Evolutionary conservation across 2,329 filamentous ascomycete genomes (phyloP).

Genomic region (Dactylellina drechsleri): DNA sequence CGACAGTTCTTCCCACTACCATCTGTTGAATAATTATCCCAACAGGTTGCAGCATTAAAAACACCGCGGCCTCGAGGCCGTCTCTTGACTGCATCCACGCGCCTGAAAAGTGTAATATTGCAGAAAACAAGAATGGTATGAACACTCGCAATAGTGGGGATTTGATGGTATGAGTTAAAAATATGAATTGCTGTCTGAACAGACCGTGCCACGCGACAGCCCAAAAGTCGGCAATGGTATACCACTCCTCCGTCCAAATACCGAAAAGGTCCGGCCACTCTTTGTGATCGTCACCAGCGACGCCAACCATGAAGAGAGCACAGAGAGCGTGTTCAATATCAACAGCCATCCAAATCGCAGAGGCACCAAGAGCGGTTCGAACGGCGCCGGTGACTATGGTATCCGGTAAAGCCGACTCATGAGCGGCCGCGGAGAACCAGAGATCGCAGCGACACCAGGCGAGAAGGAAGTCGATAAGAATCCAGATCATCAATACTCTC

Average conservation of each 20-base stretch:
- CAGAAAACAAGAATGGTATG: conserved; percentile 46
- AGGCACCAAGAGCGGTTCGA: conserved; percentile 29
- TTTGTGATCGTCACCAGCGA: conserved; percentile 32
- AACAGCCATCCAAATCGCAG: conserved; percentile 48
- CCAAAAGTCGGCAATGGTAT: conserved; percentile 50
- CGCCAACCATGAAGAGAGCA: conserved; percentile 24
- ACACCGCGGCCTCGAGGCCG: conserved; percentile 19
- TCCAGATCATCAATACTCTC: conserved; percentile 31
- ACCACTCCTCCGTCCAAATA: conserved; percentile 49
- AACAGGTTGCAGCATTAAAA: conserved; percentile 35
- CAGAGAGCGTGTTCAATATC: conserved; percentile 29
- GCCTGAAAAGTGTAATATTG: conserved; percentile 40
- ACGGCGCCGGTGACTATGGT: conserved; percentile 7
- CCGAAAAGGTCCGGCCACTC: conserved; percentile 50
- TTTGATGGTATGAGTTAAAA: conserved; percentile 33
- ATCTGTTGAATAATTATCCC: conserved; percentile 36
- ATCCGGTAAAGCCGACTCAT: conserved; percentile 17
- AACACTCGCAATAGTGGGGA: conserved; percentile 21
- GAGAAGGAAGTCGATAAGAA: conserved; percentile 42
- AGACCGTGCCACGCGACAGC: conserved; percentile 46
- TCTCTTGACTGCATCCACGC: conserved; percentile 35
- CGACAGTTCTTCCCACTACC: conserved; percentile 17
- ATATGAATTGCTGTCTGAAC: conserved; percentile 44
- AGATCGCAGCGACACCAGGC: conserved; percentile 41
- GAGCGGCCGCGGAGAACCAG: conserved; percentile 21